These are phyloP conservation scores for Orobanche coerulescens DNA, from an alignment of 257 asterid species.

Conservation along the genomic window DNA sequence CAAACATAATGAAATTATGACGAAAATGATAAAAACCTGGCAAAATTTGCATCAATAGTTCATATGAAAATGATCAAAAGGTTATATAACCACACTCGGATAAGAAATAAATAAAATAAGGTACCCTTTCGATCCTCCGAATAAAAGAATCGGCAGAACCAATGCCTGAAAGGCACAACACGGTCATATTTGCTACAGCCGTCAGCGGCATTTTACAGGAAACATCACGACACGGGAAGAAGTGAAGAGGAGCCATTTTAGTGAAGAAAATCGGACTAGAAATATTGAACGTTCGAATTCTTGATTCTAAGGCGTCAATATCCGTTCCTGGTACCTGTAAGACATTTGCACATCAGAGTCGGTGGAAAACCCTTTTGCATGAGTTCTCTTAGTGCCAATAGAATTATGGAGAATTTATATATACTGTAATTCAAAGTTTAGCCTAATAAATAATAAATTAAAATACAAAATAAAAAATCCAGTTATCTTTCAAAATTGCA, in stretches of 20 bases:
- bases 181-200: constrained; percentile 27
- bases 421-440: neutral
- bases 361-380: neutral
- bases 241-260: constrained; percentile 56
- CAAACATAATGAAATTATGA: neutral
- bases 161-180: constrained; percentile 80
- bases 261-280: constrained; percentile 53
- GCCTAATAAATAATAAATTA: neutral
- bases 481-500: too few relatives aligned
- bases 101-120: neutral
- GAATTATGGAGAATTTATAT: neutral
- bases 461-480: neutral
- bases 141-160: constrained; percentile 76
- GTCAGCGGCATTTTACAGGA: constrained; percentile 39
- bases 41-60: neutral
- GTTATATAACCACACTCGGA: neutral
- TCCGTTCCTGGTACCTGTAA: constrained; percentile 45
- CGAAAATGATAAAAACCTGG: neutral
- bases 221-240: constrained; percentile 41
- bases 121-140: constrained; percentile 52
- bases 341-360: constrained; percentile 20
- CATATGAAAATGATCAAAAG: constrained; percentile 1
- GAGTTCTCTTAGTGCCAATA: neutral
- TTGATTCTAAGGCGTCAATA: constrained; percentile 43
- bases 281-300: constrained; percentile 33